Evolutionary conservation across 345 rosid species (phyloP), one percentile per base, ranked within the genome.

Genomic region (Chamaenerion angustifolium): DNA sequence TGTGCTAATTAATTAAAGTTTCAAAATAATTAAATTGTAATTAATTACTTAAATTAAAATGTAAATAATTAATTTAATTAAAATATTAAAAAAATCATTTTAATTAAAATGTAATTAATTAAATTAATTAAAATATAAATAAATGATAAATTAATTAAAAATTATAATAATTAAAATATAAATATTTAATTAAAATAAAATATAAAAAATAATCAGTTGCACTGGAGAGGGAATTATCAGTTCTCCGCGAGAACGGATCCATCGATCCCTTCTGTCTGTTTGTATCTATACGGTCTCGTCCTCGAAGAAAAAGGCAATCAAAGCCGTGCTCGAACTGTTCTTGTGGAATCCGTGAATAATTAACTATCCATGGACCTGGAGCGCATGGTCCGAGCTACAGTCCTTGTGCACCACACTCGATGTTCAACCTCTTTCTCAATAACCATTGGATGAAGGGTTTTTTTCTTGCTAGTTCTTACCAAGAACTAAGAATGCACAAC

Each of bases 391-490:
- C 10, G 95, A 84, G 73, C 77, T 92, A 61, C 95, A 76, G 68
- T 82, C 94, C 12, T 59, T 82, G 50, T 87, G 98, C 63, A 70
- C 84, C 44, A 67, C 88, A 10, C 53, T 79, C 0, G 94, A 87
- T 60, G 76, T 73, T 53, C 56, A 52, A 76, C 64, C 95, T 92
- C 47, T 74, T 56, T 65, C 80, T 92, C 61, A 77, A 59, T 58
- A 82, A 79, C 59, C 96, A 92, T 58, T 92, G 95, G 96, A 84
- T 87, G 96, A 92, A 87, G 74, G 96, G 87, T 56, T 92, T 84
- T 72, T 92, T 92, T 61, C 85, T 92, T 50, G 96, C 80, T 31
- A 55, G 71, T 71, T 82, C 83, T 51, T 87, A 82, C 65, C 94
- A 78, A 64, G 98, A 87, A 52, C 94, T 92, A 43, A 77, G 90